A percentile compares a stretch with the other conserved stretches of the same genome.
phyloP scores from a whole-genome alignment of 2,329 filamentous ascomycete species.

The Alternaria postmessia region DNA sequence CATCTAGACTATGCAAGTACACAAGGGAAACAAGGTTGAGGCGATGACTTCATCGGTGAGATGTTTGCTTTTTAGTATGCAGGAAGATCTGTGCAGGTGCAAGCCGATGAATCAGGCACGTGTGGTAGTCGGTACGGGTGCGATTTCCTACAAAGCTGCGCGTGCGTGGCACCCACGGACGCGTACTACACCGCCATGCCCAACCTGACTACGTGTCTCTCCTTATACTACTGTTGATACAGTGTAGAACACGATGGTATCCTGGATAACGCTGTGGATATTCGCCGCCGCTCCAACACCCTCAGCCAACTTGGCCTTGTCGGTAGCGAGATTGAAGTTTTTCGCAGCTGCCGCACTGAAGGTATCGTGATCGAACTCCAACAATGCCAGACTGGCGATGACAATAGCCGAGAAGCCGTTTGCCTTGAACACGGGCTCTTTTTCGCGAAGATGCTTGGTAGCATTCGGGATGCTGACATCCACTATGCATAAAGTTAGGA shows the following conservation, averaged over 20 bases:
- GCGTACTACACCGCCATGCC: background rate
- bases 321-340: constrained; percentile 16
- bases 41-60: constrained; percentile 10
- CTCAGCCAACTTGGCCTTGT: constrained; percentile 16
- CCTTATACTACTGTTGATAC: background rate
- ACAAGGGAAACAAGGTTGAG: background rate
- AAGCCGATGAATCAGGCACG: background rate
- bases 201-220: background rate
- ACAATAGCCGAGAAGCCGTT: constrained; percentile 13
- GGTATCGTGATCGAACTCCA: constrained; percentile 28
- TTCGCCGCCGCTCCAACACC: constrained; percentile 22
- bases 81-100: background rate
- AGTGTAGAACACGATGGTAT: constrained; percentile 22
- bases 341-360: constrained; percentile 24
- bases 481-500: constrained; percentile 7
- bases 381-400: constrained; percentile 23
- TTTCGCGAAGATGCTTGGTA: constrained; percentile 19
- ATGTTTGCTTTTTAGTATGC: background rate
- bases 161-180: background rate
- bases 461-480: constrained; percentile 23
- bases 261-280: constrained; percentile 28
- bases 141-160: background rate
- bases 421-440: constrained; percentile 20
- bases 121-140: background rate
- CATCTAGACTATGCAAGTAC: background rate